Conservation (phyloP, 2,329 filamentous ascomycete genomes). For the Sporothrix brunneoviolacea region DNA sequence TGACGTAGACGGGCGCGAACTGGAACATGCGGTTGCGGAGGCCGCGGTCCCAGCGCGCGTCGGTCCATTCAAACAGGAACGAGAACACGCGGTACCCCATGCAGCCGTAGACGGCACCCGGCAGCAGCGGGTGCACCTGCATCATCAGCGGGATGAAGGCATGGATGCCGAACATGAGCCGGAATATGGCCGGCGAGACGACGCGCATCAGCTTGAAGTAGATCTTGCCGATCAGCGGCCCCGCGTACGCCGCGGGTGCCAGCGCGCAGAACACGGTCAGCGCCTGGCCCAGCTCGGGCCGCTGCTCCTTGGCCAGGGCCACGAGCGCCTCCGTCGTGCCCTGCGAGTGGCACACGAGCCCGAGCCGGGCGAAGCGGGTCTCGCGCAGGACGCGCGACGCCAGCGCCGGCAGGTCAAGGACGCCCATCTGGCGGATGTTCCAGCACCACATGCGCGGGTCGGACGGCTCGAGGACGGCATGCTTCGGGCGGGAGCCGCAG, state of each 20-base stretch:
- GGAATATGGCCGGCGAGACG: conserved; percentile 69
- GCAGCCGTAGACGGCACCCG: conserved; percentile 64
- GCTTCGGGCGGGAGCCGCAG: conserved; percentile 75
- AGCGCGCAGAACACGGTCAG: conserved; percentile 87
- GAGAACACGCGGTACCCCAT: conserved; percentile 86
- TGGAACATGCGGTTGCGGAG: conserved; percentile 80
- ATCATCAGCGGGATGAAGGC: conserved; percentile 94
- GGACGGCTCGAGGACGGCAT: conserved; percentile 59
- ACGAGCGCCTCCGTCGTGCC: conserved; percentile 86
- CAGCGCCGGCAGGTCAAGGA: conserved; percentile 78
- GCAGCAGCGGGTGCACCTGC: conserved; percentile 64
- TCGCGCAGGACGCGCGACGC: conserved; percentile 71
- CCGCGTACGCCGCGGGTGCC: conserved; percentile 84
- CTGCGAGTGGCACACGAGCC: conserved; percentile 80
- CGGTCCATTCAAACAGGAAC: conserved; percentile 84
- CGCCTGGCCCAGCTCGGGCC: conserved; percentile 74
- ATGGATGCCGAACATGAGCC: conserved; percentile 82
- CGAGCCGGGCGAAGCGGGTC: conserved; percentile 77
- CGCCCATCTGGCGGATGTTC: conserved; percentile 92
- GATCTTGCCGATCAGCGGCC: conserved; percentile 74
- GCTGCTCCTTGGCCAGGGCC: conserved; percentile 81
- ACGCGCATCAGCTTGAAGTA: conserved; percentile 89
- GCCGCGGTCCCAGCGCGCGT: conserved; percentile 75
- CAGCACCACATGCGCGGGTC: conserved; percentile 95
- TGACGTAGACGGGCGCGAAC: conserved; percentile 86